Conservation (phyloP, 306 rosid genomes). For the Boehmeria nivea region DNA sequence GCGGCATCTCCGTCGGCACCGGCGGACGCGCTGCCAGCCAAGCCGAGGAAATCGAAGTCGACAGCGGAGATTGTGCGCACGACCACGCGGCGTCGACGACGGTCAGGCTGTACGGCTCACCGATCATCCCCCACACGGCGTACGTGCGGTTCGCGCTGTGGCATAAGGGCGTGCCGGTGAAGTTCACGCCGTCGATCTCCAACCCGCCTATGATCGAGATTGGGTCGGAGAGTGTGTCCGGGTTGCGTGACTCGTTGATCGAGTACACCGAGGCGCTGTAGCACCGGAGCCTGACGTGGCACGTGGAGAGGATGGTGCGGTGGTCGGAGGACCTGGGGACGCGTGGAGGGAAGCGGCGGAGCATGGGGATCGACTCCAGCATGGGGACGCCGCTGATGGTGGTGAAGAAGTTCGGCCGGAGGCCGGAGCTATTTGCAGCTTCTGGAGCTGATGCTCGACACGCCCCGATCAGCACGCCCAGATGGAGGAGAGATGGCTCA, state of each 20-base stretch:
- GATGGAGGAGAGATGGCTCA: constrained; percentile 88
- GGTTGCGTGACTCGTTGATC: constrained; percentile 53
- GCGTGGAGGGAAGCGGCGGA: constrained; percentile 57
- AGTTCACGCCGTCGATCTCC: constrained; percentile 34
- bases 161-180: constrained; percentile 49
- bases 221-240: constrained; percentile 62
- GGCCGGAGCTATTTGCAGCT: constrained; percentile 74
- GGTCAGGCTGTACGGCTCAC: constrained; percentile 51
- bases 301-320: constrained; percentile 61
- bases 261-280: constrained; percentile 57
- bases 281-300: constrained; percentile 65
- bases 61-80: constrained; percentile 71
- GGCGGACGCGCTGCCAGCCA: too few relatives aligned
- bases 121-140: constrained; percentile 49
- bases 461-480: too few relatives aligned
- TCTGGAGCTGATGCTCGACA: constrained; percentile 73
- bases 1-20: background rate
- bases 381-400: constrained; percentile 77
- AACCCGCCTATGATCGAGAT: constrained; percentile 49
- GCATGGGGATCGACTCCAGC: constrained; percentile 44
- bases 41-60: constrained; percentile 36
- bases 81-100: constrained; percentile 36
- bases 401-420: constrained; percentile 57
- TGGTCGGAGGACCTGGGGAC: constrained; percentile 69
- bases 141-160: constrained; percentile 67